Conservation (phyloP, 1,284 basidiomycete genomes). For the Microbotryum scabiosae region DNA sequence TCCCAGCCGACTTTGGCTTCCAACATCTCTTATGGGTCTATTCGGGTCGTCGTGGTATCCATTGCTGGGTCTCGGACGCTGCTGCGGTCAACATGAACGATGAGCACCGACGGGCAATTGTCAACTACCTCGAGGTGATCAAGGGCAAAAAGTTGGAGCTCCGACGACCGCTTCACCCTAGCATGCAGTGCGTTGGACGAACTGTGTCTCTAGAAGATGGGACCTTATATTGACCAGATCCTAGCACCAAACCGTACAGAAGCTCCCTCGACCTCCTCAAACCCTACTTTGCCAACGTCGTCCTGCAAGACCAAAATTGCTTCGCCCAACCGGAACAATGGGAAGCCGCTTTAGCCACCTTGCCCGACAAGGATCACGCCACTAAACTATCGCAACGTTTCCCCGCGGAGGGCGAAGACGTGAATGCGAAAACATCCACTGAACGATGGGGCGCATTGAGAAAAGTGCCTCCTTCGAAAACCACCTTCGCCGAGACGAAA, state of each 20-base stretch:
- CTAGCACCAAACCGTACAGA: constrained; percentile 1
- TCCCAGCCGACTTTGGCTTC: constrained; percentile 48
- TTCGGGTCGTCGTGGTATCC: constrained; percentile 94
- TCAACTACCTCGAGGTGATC: constrained; percentile 78
- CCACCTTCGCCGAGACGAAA: constrained; percentile 30
- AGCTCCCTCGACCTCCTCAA: constrained; percentile 50
- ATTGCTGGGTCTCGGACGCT: constrained; percentile 91
- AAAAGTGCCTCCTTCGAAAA: not conserved
- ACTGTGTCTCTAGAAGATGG: not conserved
- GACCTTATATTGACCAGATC: not conserved
- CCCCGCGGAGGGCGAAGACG: not conserved
- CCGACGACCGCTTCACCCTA: constrained; percentile 54
- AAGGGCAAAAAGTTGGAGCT: constrained; percentile 82
- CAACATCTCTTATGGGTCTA: constrained; percentile 88
- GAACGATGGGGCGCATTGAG: constrained; percentile 17
- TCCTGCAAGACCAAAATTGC: constrained; percentile 78
- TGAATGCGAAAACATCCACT: not conserved
- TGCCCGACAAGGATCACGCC: constrained; percentile 56
- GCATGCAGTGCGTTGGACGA: constrained; percentile 51
- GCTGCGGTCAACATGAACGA: constrained; percentile 84
- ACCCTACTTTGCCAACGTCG: constrained; percentile 56
- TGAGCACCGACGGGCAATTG: constrained; percentile 77
- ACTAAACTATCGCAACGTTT: constrained; percentile 26
- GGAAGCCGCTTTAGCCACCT: constrained; percentile 62
- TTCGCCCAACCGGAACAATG: constrained; percentile 66